phyloP scores from a whole-genome alignment of 208 protist species.

The Wallacemonas sp. region DNA sequence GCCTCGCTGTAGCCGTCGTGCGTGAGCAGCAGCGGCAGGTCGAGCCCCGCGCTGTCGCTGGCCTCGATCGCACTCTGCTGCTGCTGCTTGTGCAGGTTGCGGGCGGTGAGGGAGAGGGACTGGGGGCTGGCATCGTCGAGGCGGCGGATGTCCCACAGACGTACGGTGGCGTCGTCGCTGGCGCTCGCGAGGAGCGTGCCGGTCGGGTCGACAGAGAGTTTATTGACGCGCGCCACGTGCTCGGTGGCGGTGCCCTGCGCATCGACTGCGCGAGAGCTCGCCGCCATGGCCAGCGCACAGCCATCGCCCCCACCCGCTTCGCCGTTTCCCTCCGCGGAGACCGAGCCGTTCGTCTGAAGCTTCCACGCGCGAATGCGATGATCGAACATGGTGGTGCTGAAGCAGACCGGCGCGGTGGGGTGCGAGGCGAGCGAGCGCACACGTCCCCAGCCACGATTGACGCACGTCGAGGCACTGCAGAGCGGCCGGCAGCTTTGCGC shows the following conservation, averaged over 20 bases:
- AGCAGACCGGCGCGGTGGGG: slow-evolving; percentile 40
- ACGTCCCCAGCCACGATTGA: slow-evolving; percentile 48
- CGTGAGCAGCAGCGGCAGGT: slow-evolving; percentile 33
- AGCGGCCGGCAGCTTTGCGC: slow-evolving; percentile 43
- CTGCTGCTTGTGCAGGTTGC: neutral
- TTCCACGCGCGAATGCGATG: slow-evolving; percentile 55
- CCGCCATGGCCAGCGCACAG: neutral
- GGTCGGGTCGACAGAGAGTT: slow-evolving; percentile 70
- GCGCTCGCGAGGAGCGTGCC: slow-evolving; percentile 65
- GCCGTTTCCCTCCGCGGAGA: no score
- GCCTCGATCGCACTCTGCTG: neutral
- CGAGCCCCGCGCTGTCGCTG: neutral
- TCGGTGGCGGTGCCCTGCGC: slow-evolving; percentile 10
- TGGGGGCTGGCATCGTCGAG: slow-evolving; percentile 8
- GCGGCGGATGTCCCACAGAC: slow-evolving; percentile 64
- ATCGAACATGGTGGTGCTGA: slow-evolving; percentile 80
- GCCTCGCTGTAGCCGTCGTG: slow-evolving; percentile 74
- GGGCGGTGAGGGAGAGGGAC: slow-evolving; percentile 3
- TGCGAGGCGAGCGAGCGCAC: slow-evolving; percentile 62
- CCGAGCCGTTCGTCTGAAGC: slow-evolving; percentile 6
- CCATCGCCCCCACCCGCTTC: no score
- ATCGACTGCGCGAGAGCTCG: neutral
- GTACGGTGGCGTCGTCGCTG: slow-evolving; percentile 49
- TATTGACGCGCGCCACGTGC: slow-evolving; percentile 31
- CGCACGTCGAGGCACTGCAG: slow-evolving; percentile 46